Evolutionary conservation across 1,284 basidiomycete species (phyloP).

Genomic region (Tylopilus orsonianus): DNA sequence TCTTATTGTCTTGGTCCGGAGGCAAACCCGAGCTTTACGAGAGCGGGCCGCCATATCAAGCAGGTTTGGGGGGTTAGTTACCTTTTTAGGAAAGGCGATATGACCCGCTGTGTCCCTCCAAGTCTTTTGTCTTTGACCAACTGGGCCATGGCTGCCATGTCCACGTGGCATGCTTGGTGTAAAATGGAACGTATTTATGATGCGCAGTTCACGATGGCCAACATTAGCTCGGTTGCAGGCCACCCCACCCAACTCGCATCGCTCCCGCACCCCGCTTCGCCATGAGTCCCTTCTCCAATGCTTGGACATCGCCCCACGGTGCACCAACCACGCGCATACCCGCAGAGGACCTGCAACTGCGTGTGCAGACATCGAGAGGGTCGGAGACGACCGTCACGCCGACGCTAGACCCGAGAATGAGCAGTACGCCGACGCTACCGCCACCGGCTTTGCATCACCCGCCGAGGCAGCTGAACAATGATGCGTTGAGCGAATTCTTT

Average conservation of each 20-base stretch:
- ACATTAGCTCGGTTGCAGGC: constrained; percentile 14
- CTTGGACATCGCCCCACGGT: constrained; percentile 5
- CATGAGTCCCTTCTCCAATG: constrained; percentile 18
- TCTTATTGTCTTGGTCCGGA: constrained; percentile 26
- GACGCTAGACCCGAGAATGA: constrained; percentile 12
- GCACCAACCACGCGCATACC: constrained; percentile 9
- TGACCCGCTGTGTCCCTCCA: background rate
- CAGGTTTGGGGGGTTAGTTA: constrained; percentile 6
- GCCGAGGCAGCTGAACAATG: constrained; percentile 28
- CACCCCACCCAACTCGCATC: constrained; percentile 11
- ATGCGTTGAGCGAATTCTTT: constrained; percentile 34
- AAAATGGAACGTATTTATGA: constrained; percentile 29
- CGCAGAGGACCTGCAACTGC: constrained; percentile 22
- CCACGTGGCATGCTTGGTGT: constrained; percentile 8
- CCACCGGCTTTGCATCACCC: constrained; percentile 28
- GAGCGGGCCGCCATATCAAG: constrained; percentile 4
- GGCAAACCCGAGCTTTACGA: constrained; percentile 1
- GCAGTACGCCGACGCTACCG: constrained; percentile 24
- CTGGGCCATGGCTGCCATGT: constrained; percentile 8
- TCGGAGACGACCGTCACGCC: constrained; percentile 23
- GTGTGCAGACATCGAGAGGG: constrained; percentile 24
- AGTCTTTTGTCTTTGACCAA: constrained; percentile 32
- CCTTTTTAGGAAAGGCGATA: constrained; percentile 3
- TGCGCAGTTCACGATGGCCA: background rate
- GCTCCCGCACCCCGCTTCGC: background rate